Conservation (phyloP, 345 rosid species). For the Chamaenerion angustifolium region DNA sequence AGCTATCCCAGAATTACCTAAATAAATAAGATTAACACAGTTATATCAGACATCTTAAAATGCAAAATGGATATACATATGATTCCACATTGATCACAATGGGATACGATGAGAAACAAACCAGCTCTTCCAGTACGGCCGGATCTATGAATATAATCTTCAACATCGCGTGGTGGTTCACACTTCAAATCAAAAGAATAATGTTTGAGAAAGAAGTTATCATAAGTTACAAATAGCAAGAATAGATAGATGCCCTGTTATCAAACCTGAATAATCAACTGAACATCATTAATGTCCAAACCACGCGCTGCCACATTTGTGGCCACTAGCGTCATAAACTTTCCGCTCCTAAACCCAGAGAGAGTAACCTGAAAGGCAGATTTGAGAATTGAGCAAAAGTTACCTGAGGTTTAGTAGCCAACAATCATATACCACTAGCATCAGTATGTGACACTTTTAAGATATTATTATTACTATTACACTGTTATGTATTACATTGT, state of each 20-base stretch:
- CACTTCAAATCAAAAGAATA: constrained; percentile 31
- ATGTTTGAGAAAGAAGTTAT: no score
- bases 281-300: constrained; percentile 89
- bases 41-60: constrained; percentile 2
- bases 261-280: constrained; percentile 83
- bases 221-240: no score
- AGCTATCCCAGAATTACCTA: constrained; percentile 90
- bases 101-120: constrained; percentile 8
- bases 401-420: no score
- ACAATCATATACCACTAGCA: no score
- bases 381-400: no score
- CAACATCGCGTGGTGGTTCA: constrained; percentile 97
- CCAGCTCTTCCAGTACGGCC: constrained; percentile 99
- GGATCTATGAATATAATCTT: constrained; percentile 93
- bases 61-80: neutral
- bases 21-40: constrained; percentile 4
- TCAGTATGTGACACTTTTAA: no score
- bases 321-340: constrained; percentile 79
- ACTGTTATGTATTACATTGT: no score
- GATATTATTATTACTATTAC: no score
- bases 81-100: neutral
- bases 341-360: constrained; percentile 80
- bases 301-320: constrained; percentile 99
- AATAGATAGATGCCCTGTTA: no score
- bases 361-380: constrained; percentile 48